Evolutionary conservation across 2,329 filamentous ascomycete species (phyloP), one percentile per base, ranked within the genome.

Genomic region (Penicillium freii): DNA sequence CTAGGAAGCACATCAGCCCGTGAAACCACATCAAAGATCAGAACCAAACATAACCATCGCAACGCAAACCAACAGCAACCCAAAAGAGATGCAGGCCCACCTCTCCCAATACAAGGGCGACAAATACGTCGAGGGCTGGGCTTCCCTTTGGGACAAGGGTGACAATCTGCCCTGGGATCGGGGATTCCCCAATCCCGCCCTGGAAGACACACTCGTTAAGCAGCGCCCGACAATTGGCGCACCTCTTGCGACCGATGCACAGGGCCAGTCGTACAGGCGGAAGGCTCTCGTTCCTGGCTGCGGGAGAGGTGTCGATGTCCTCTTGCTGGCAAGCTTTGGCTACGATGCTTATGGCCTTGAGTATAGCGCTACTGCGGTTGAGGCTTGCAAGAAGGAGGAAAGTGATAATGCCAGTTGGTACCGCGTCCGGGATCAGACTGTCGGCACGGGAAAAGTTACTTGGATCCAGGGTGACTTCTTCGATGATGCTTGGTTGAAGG

Each of bases 341-440:
- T 94, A 90, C 71, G 88, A 95, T 73, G 85, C 86, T 1, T 87
- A 84, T 66, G 92, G 90, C 0, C 75, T 96, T 1, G 91, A 95
- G 69, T 82, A 83, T 54, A 87, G 86, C 44, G 67, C 78, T 9
- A 77, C 75, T 19, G 85, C 78, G 1, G 58, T 80, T 4, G 69
- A 76, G 47, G 69, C 65, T 2, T 77, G 74, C 52, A 67, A 73
- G 56, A 64, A 72, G 57, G 71, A 74, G 44, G 69, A 75, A 57
- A 62, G 65, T 8, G 66, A 65, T 42, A 69, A 70, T 56, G 66
- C 63, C n/a, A 67, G 68, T 31, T 68, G 71, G 45, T 77, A 78
- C 58, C 68, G 69, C 1, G 67, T 72, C 6, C 67, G 67, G 29
- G 70, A 78, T 61, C 62, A 69, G 43, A 63, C 60, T 25, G 44